phyloP scores from a whole-genome alignment of 768 basidiomycete genomes.

The Lactarius pseudohatsudake region DNA sequence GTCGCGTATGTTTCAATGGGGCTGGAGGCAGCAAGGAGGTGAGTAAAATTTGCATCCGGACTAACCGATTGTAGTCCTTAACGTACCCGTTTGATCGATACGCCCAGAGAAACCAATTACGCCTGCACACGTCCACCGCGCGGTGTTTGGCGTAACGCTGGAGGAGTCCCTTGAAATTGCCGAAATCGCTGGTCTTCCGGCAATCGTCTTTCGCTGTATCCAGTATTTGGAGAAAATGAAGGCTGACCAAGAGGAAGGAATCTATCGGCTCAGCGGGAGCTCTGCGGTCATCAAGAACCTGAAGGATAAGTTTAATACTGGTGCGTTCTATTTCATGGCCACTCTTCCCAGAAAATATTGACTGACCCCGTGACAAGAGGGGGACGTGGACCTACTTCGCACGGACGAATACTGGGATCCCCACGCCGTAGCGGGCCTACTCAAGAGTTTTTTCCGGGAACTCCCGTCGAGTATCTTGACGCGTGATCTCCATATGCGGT shows the following conservation, averaged over 20 bases:
- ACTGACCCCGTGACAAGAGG: conserved; percentile 55
- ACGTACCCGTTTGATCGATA: conserved; percentile 19
- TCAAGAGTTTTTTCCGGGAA: conserved; percentile 93
- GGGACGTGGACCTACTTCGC: conserved; percentile 88
- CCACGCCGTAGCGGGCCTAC: conserved; percentile 92
- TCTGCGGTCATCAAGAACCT: conserved; percentile 92
- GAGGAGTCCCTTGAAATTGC: conserved; percentile 88
- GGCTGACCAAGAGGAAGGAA: conserved; percentile 96
- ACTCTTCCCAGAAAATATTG: background rate
- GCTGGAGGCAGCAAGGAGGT: conserved; percentile 63
- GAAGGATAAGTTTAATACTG: conserved; percentile 89
- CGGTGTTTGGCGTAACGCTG: conserved; percentile 86
- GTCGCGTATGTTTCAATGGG: conserved; percentile 85
- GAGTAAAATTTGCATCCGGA: background rate
- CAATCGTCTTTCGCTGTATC: conserved; percentile 93
- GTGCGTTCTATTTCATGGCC: conserved; percentile 43
- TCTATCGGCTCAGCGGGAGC: conserved; percentile 93
- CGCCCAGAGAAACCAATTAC: conserved; percentile 39
- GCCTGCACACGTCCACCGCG: conserved; percentile 51
- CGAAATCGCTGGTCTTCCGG: conserved; percentile 86
- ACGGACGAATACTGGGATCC: conserved; percentile 96
- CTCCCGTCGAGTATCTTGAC: conserved; percentile 91
- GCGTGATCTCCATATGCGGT: conserved; percentile 84
- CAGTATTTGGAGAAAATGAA: conserved; percentile 92
- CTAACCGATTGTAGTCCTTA: conserved; percentile 2